Evolutionary conservation across 2,329 filamentous ascomycete species (phyloP), one percentile per base, ranked within the genome.

Genomic region (Fusarium burgessii): DNA sequence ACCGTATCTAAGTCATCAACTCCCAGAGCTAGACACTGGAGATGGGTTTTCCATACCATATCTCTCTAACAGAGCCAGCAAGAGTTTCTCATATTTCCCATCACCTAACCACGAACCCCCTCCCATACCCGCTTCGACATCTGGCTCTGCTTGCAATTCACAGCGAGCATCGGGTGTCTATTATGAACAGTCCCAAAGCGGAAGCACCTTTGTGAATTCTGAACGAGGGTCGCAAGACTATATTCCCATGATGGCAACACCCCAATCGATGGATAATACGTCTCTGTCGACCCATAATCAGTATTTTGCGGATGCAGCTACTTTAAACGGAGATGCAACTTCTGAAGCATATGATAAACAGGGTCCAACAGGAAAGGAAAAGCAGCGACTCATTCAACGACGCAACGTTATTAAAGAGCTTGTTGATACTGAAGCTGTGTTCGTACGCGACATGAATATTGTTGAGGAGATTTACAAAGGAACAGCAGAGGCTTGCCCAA

Each of bases 401-500:
- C 90, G 92, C 58, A 90, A 97, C 78, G 90, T 97, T 50, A 92
- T 98, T 76, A 95, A 95, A 77, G 96, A 99, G 80, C 85, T 99
- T 40, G 88, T 98, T 47, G 94, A 98, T 76, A 99, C 96, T 0
- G 96, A 99, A 79, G 91, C 94, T 50, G 91, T 92, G 9, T 98
- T 97, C 80, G 91, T 97, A 61, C 90, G 94, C 70, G 96, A 99
- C 79, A 95, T 99, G 93, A 97, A 95, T 79, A 95, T 99, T 57
- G 92, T 97, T 5, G 94, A 97, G 77, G 95, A 98, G 77, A 98
- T 99, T 58, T 99, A 98, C 85, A 97, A 97, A 81, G 94, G 93
- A 45, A 98, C 96, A 1, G 93, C 94, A 2, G 90, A 92, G 73
- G 92, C 92, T 14, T 94, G 93, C 60, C 90, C 93, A 12, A 90